Conservation (phyloP, 495 filamentous ascomycete species). For the Talaromyces thailandensis region DNA sequence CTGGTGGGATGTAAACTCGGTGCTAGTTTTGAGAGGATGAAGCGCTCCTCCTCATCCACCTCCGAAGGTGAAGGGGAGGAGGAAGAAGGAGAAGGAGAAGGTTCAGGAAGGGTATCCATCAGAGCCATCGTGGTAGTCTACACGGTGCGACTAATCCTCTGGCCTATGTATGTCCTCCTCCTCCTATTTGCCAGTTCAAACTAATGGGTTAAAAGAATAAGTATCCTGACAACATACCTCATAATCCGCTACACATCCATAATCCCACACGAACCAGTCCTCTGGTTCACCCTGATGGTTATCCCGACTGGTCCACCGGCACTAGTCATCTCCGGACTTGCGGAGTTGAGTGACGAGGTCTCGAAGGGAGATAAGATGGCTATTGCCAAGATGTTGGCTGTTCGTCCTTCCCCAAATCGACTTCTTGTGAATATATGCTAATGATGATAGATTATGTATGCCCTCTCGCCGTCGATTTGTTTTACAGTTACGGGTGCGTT, state of each 20-base stretch:
- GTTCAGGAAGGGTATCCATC: slow-evolving; percentile 41
- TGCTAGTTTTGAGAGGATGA: slow-evolving; percentile 42
- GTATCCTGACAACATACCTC: slow-evolving; percentile 51
- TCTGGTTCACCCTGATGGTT: slow-evolving; percentile 72
- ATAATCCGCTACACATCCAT: slow-evolving; percentile 50
- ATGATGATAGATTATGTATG: slow-evolving; percentile 35
- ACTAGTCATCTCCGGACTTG: slow-evolving; percentile 57
- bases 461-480: slow-evolving; percentile 42
- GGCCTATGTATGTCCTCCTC: slow-evolving; percentile 36
- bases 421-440: background rate
- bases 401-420: slow-evolving; percentile 28
- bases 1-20: slow-evolving; percentile 64
- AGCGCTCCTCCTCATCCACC: slow-evolving; percentile 19
- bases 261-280: slow-evolving; percentile 54
- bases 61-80: background rate
- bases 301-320: slow-evolving; percentile 68
- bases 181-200: slow-evolving; percentile 1
- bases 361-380: slow-evolving; percentile 53
- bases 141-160: slow-evolving; percentile 54
- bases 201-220: slow-evolving; percentile 19
- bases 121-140: slow-evolving; percentile 43
- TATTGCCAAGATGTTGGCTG: slow-evolving; percentile 62
- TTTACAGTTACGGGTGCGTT: slow-evolving; percentile 43
- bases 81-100: slow-evolving; percentile 9
- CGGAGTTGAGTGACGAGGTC: slow-evolving; percentile 50